A percentile compares a stretch with the other conserved stretches of the same genome.
phyloP scores from a whole-genome alignment of 139 green algal species.

The Picocystis salinarum region DNA sequence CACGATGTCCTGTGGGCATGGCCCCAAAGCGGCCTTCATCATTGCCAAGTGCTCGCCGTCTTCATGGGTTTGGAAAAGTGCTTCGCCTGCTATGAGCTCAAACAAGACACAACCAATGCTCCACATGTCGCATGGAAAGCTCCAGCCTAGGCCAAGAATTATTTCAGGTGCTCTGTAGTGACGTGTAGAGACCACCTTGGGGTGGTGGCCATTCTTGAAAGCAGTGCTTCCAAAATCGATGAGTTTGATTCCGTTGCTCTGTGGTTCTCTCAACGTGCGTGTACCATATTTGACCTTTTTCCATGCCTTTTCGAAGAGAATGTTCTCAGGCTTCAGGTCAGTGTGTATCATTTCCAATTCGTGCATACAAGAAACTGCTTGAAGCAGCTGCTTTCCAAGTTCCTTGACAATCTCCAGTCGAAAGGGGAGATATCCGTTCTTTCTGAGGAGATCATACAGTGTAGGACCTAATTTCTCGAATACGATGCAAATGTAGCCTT shows the following conservation, averaged over 20 bases:
- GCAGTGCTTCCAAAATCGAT: constrained; percentile 96
- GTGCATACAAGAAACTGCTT: constrained; percentile 71
- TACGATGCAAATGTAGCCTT: constrained; percentile 95
- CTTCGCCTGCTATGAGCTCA: constrained; percentile 69
- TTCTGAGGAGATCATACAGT: constrained; percentile 86
- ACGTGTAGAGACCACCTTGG: constrained; percentile 61
- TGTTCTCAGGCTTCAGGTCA: constrained; percentile 98
- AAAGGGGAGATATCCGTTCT: constrained; percentile 82
- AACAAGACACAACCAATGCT: constrained; percentile 87
- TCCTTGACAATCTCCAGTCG: constrained; percentile 54
- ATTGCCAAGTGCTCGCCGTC: constrained; percentile 97
- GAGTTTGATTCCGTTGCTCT: constrained; percentile 42
- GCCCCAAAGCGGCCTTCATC: constrained; percentile 82
- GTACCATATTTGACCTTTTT: constrained; percentile 7
- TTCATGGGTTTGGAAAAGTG: constrained; percentile 92
- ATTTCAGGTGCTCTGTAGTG: constrained; percentile 89
- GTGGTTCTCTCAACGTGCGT: constrained; percentile 28
- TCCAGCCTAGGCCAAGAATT: constrained; percentile 53
- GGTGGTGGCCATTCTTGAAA: constrained; percentile 84
- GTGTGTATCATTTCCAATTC: constrained; percentile 80
- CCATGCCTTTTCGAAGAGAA: too few species aligned
- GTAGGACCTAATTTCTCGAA: constrained; percentile 86
- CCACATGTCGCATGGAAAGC: constrained; percentile 86
- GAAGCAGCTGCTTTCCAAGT: constrained; percentile 34
- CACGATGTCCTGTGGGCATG: constrained; percentile 32